Conservation (phyloP, 2,329 filamentous ascomycete species). For the Neofusicoccum cordaticola region DNA sequence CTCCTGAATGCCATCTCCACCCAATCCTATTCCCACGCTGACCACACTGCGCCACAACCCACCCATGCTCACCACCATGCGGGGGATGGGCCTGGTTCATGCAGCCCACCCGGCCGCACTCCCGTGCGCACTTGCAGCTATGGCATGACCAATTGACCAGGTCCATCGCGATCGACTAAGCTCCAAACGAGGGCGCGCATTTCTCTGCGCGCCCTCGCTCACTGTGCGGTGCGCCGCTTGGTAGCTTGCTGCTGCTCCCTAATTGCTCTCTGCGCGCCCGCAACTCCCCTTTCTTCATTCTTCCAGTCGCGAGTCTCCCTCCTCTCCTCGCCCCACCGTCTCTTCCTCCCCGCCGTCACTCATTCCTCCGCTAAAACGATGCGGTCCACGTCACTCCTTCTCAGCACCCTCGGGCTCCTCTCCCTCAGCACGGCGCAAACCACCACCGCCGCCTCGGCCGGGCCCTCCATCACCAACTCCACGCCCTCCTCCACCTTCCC, state of each 20-base stretch:
- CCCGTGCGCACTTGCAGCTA: neutral
- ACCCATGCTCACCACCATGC: neutral
- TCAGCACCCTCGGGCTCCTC: neutral
- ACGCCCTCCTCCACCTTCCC: constrained; percentile 5
- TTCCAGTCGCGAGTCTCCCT: constrained; percentile 3
- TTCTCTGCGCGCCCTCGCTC: neutral
- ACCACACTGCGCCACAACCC: neutral
- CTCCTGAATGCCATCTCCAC: neutral
- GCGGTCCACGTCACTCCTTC: neutral
- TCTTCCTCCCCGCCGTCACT: constrained; percentile 23
- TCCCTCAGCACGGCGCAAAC: constrained; percentile 6
- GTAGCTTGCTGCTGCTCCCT: neutral
- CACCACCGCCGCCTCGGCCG: neutral
- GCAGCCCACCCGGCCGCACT: neutral
- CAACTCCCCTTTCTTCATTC: constrained; percentile 19
- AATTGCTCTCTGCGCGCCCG: constrained; percentile 1
- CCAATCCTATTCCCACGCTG: constrained; percentile 6
- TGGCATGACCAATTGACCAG: neutral
- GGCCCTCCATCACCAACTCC: neutral
- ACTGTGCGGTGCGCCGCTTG: neutral
- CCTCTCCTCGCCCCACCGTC: constrained; percentile 25
- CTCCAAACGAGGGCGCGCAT: neutral
- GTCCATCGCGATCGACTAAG: neutral
- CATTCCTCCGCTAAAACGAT: neutral
- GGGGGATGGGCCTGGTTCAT: constrained; percentile 7